Evolutionary conservation across 257 asterid species (phyloP).

Genomic region (Solanum tarapatanum): DNA sequence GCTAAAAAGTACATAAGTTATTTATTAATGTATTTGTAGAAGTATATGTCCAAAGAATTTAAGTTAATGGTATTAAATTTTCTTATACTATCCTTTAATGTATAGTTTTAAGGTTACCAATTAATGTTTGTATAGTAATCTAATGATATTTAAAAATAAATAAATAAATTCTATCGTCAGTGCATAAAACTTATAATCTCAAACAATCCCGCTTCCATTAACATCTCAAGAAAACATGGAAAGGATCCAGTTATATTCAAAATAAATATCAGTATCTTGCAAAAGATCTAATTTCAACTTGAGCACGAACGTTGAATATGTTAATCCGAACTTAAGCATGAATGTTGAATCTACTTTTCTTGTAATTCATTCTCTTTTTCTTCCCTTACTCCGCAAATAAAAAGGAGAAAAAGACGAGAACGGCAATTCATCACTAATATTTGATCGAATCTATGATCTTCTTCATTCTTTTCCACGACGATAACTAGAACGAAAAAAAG

Average conservation of each 20-base stretch:
- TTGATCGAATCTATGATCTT: background rate
- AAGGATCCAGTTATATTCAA: background rate
- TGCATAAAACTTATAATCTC: background rate
- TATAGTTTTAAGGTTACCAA: background rate
- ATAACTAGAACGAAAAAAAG: background rate
- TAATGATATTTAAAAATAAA: background rate
- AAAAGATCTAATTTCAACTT: background rate
- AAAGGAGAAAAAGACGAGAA: background rate
- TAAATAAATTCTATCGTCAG: background rate
- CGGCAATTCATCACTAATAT: background rate
- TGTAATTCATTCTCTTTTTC: background rate
- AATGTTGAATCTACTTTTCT: background rate
- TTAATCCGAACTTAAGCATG: background rate
- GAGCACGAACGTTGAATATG: background rate
- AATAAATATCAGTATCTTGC: background rate
- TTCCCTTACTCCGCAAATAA: background rate
- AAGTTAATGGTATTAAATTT: too few species aligned
- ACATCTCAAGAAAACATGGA: background rate
- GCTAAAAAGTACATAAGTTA: too few species aligned
- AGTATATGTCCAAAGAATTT: too few species aligned
- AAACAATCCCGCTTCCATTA: background rate
- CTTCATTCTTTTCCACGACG: background rate
- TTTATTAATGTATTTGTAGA: too few species aligned
- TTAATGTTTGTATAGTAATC: background rate
- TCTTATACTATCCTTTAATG: too few species aligned